These are phyloP conservation scores for Triticum urartu DNA, from an alignment of 176 grass and related monocot genomes.

Conservation along the genomic window DNA sequence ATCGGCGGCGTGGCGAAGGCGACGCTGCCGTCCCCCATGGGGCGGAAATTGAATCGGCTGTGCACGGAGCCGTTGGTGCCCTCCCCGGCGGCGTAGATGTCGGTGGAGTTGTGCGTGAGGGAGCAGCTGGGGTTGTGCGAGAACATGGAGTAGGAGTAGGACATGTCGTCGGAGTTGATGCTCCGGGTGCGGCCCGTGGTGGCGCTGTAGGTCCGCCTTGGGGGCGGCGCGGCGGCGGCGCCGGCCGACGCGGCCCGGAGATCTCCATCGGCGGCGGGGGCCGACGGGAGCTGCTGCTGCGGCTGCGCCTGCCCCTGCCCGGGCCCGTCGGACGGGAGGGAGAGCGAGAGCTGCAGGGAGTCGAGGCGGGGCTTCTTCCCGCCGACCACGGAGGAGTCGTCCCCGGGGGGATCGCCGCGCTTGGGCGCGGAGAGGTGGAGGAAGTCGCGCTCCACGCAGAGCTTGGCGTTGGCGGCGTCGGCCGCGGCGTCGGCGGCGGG, in stretches of 20 bases:
- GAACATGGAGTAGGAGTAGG: slow-evolving; percentile 91
- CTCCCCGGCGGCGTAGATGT: slow-evolving; percentile 91
- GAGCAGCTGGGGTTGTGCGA: slow-evolving; percentile 99
- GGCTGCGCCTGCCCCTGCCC: not conserved
- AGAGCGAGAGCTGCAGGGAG: slow-evolving; percentile 77
- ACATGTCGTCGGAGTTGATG: slow-evolving; percentile 94
- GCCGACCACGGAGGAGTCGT: slow-evolving; percentile 52
- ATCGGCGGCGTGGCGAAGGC: slow-evolving; percentile 59
- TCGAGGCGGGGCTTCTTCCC: slow-evolving; percentile 76
- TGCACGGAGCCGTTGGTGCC: slow-evolving; percentile 98
- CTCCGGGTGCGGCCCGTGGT: slow-evolving; percentile 64
- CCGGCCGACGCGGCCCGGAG: slow-evolving; percentile 32
- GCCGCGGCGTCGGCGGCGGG: not conserved
- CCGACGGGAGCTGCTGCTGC: slow-evolving; percentile 9
- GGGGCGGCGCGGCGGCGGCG: slow-evolving; percentile 6
- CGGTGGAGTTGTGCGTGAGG: slow-evolving; percentile 88
- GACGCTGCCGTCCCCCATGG: slow-evolving; percentile 88
- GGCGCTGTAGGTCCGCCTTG: slow-evolving; percentile 65
- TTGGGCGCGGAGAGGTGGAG: slow-evolving; percentile 67
- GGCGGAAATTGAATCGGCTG: slow-evolving; percentile 87
- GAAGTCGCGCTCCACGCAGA: slow-evolving; percentile 68
- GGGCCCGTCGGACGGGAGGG: slow-evolving; percentile 56
- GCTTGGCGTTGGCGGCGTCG: slow-evolving; percentile 5
- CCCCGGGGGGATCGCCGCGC: slow-evolving; percentile 57
- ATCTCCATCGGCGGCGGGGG: slow-evolving; percentile 25